A percentile compares a stretch with the other conserved stretches of the same genome.
These are phyloP conservation scores for Lithohypha guttulata DNA, from an alignment of 2,329 filamentous ascomycete species.

Conservation along the genomic window DNA sequence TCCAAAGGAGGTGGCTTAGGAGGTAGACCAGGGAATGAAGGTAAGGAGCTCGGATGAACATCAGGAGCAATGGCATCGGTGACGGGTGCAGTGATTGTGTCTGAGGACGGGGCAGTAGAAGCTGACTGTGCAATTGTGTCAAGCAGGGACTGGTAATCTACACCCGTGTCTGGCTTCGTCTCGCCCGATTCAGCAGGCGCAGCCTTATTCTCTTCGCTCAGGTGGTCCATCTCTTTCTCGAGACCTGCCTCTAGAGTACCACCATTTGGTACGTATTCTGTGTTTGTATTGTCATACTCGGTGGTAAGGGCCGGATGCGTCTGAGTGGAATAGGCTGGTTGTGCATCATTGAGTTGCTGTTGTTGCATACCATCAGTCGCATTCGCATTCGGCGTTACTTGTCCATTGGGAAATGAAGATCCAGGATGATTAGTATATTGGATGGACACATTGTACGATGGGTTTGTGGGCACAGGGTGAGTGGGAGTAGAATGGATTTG, in stretches of 20 bases:
- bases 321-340: not conserved
- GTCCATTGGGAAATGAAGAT: not conserved
- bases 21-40: conserved; percentile 31
- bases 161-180: conserved; percentile 26
- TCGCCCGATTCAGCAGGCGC: not conserved
- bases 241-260: not conserved
- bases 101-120: conserved; percentile 24
- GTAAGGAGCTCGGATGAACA: conserved; percentile 25
- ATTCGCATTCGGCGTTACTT: not conserved
- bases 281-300: not conserved
- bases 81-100: conserved; percentile 21
- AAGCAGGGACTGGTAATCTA: conserved; percentile 39
- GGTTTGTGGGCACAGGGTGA: conserved; percentile 3
- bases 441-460: not conserved
- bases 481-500: conserved; percentile 6
- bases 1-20: conserved; percentile 37
- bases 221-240: not conserved
- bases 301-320: not conserved
- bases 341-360: not conserved
- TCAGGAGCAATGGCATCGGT: conserved; percentile 23
- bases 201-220: not conserved
- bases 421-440: conserved; percentile 8
- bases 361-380: not conserved
- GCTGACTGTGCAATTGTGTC: conserved; percentile 35
- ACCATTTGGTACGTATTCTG: not conserved